Evolutionary conservation across 495 filamentous ascomycete genomes (phyloP).

Genomic region (Penicillium canariense): DNA sequence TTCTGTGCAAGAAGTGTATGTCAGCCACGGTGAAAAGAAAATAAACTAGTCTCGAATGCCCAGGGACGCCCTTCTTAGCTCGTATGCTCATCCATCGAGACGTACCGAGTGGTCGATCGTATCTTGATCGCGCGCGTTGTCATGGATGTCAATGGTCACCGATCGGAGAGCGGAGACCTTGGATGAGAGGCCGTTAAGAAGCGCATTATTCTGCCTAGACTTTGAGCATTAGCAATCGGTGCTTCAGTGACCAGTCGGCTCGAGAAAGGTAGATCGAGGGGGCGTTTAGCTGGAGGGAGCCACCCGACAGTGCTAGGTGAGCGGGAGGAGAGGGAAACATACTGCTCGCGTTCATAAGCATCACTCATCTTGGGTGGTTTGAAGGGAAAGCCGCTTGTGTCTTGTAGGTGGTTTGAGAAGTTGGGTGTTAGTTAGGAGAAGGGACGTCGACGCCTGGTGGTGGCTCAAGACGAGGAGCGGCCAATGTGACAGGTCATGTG

Average conservation of each 20-base stretch:
- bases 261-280: neutral
- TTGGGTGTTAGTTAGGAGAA: neutral
- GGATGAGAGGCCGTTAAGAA: conserved; percentile 81
- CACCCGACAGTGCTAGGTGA: neutral
- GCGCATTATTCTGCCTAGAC: conserved; percentile 85
- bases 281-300: neutral
- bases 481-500: conserved; percentile 17
- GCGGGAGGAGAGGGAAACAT: conserved; percentile 18
- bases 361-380: conserved; percentile 69
- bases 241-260: neutral
- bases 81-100: conserved; percentile 3
- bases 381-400: neutral
- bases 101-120: conserved; percentile 83
- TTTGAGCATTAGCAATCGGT: conserved; percentile 6
- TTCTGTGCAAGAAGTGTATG: conserved; percentile 32
- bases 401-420: neutral
- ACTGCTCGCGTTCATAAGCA: conserved; percentile 89
- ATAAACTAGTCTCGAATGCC: neutral
- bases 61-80: neutral
- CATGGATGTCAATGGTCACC: conserved; percentile 99
- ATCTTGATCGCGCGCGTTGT: conserved; percentile 82
- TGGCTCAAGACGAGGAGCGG: conserved; percentile 12
- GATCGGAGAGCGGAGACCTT: conserved; percentile 90
- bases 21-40: neutral
- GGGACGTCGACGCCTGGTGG: neutral